Percentiles rank a stretch among this genome's conserved stretches.
phyloP scores from a whole-genome alignment of 2,329 filamentous ascomycete genomes.

The Aspergillus hortae region DNA sequence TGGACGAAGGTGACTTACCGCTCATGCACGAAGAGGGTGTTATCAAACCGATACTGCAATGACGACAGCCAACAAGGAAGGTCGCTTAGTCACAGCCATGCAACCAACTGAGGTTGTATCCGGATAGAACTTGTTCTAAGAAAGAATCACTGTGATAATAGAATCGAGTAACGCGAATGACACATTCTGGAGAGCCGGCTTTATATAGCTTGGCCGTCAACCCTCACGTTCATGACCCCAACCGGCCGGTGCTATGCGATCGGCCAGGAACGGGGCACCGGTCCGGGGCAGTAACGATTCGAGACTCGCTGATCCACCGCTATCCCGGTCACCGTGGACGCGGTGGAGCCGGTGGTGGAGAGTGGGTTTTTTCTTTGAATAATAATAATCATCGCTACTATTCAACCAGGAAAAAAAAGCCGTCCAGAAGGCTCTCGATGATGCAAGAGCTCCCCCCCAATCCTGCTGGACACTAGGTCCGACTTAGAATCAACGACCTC shows the following conservation, averaged over 20 bases:
- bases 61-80: not conserved
- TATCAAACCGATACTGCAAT: not conserved
- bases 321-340: not conserved
- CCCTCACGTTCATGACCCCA: not conserved
- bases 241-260: slow-evolving; percentile 23
- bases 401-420: too few relatives aligned
- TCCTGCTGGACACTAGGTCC: too few relatives aligned
- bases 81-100: slow-evolving; percentile 1
- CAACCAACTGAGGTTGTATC: not conserved
- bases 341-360: not conserved
- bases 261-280: slow-evolving; percentile 22
- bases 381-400: too few relatives aligned
- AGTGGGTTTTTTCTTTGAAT: not conserved
- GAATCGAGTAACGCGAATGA: too few relatives aligned
- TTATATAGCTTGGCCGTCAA: not conserved
- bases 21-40: not conserved
- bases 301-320: slow-evolving; percentile 9
- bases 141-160: not conserved
- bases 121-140: not conserved
- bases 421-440: not conserved
- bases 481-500: not conserved
- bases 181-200: not conserved
- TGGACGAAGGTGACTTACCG: not conserved
- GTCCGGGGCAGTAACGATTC: slow-evolving; percentile 16
- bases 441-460: not conserved